Percentiles rank a stretch among this genome's conserved stretches.
phyloP scores from a whole-genome alignment of 2,329 filamentous ascomycete species.

The Tolypocladium cylindrosporum region DNA sequence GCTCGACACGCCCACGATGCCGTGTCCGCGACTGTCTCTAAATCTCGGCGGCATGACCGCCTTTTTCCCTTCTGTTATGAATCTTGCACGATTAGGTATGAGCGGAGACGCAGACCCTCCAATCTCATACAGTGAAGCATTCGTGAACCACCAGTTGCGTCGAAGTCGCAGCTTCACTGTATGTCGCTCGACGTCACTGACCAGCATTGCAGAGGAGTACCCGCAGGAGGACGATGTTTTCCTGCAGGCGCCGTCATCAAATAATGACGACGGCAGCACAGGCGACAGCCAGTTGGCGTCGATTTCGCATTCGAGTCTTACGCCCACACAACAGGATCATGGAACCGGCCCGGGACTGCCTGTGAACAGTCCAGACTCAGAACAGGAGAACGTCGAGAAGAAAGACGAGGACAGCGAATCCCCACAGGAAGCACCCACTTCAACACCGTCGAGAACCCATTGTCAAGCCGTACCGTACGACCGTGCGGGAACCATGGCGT shows the following conservation, averaged over 20 bases:
- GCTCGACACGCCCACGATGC: slow-evolving; percentile 1
- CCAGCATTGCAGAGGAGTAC: not conserved
- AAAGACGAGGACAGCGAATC: not conserved
- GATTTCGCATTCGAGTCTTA: not conserved
- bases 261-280: not conserved
- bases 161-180: not conserved
- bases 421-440: too few species aligned
- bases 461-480: not conserved
- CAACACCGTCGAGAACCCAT: not conserved
- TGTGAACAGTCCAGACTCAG: not conserved
- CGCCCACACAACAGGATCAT: not conserved
- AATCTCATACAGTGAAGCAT: not conserved
- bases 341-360: not conserved
- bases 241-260: not conserved
- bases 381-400: not conserved
- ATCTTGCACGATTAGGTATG: slow-evolving; percentile 5
- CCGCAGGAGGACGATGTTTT: not conserved
- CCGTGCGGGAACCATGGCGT: not conserved
- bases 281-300: not conserved
- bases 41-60: slow-evolving; percentile 16
- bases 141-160: not conserved
- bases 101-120: not conserved
- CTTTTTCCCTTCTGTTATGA: slow-evolving; percentile 15
- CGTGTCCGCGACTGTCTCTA: slow-evolving; percentile 20
- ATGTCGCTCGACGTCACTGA: not conserved